Percentiles rank a stretch among this genome's conserved stretches.
These are phyloP conservation scores for Globisporangium sylvaticum DNA, from an alignment of 352 stramenopile species.

Conservation along the genomic window DNA sequence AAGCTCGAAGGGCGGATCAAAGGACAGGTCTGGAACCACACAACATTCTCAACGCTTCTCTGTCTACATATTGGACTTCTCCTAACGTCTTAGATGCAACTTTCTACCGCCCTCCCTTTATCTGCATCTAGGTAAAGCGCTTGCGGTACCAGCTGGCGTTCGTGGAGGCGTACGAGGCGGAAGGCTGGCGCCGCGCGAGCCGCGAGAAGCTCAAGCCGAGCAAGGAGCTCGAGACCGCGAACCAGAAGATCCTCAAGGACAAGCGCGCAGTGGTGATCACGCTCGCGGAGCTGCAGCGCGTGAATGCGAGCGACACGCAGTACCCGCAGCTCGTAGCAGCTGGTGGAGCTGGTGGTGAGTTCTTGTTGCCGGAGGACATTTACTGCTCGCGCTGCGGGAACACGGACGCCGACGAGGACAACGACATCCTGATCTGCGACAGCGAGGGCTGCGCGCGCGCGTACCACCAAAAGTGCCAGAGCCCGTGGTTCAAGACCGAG, in stretches of 20 bases:
- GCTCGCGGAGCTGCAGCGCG: conserved; percentile 37
- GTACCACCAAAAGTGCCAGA: conserved; percentile 80
- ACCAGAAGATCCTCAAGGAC: conserved; percentile 46
- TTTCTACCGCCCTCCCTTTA: no score
- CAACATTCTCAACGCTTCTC: not conserved
- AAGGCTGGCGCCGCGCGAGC: conserved; percentile 76
- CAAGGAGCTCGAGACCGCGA: conserved; percentile 53
- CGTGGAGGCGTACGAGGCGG: conserved; percentile 77
- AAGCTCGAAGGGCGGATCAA: conserved; percentile 11
- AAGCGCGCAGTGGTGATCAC: conserved; percentile 49
- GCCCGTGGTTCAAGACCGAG: conserved; percentile 45
- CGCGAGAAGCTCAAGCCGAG: conserved; percentile 80
- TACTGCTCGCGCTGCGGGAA: conserved; percentile 71
- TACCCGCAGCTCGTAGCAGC: conserved; percentile 36
- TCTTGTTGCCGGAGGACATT: conserved; percentile 41
- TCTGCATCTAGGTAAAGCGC: conserved; percentile 55
- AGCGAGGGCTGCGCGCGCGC: conserved; percentile 65
- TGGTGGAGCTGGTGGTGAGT: conserved; percentile 7
- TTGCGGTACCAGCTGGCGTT: conserved; percentile 69
- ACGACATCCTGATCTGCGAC: conserved; percentile 86
- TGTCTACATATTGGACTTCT: not conserved
- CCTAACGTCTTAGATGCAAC: not conserved
- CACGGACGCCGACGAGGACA: conserved; percentile 60
- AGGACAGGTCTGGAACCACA: not conserved
- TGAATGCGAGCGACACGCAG: conserved; percentile 42